phyloP scores from a whole-genome alignment of 768 basidiomycete species.

The Auricularia sp. region DNA sequence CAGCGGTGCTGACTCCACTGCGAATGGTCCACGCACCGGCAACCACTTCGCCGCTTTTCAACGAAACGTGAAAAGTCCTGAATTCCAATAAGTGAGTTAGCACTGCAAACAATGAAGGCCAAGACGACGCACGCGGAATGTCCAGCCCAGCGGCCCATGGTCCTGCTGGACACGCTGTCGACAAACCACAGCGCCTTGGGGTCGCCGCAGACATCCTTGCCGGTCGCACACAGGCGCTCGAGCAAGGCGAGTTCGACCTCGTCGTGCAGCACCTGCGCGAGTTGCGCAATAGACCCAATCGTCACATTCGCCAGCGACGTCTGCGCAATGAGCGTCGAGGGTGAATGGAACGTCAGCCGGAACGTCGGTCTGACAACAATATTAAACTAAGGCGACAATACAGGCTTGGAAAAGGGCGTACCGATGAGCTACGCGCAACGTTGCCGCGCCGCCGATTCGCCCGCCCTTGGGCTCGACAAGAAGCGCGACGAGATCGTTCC shows the following conservation, averaged over 20 bases:
- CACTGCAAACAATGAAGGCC: background rate
- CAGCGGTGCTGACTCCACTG: background rate
- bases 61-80: slow-evolving; percentile 58
- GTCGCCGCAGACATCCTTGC: slow-evolving; percentile 41
- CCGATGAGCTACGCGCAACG: slow-evolving; percentile 63
- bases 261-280: slow-evolving; percentile 62
- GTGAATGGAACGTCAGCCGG: slow-evolving; percentile 65
- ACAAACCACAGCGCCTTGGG: slow-evolving; percentile 64
- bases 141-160: slow-evolving; percentile 72
- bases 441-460: slow-evolving; percentile 58
- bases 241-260: slow-evolving; percentile 69
- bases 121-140: slow-evolving; percentile 52
- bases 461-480: slow-evolving; percentile 30
- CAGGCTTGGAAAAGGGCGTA: slow-evolving; percentile 17
- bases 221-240: slow-evolving; percentile 56
- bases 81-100: background rate
- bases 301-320: slow-evolving; percentile 67
- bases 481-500: slow-evolving; percentile 44
- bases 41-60: slow-evolving; percentile 8
- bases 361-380: slow-evolving; percentile 48
- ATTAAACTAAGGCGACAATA: background rate
- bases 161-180: slow-evolving; percentile 51
- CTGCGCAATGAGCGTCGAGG: slow-evolving; percentile 67
- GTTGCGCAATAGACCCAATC: slow-evolving; percentile 66
- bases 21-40: background rate